Conservation (phyloP, 345 rosid species). For the Trapa incisa region DNA sequence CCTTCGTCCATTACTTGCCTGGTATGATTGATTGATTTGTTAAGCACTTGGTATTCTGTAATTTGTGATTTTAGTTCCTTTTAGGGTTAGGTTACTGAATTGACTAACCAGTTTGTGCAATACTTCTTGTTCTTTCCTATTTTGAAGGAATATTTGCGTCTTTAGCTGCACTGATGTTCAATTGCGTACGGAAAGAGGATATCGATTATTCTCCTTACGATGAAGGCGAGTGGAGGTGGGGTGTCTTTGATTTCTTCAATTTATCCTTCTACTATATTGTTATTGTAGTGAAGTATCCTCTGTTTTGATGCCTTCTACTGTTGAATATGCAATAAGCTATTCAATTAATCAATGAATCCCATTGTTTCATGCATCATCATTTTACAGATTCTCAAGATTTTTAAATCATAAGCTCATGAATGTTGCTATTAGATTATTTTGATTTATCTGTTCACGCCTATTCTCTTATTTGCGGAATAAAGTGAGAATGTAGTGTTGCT, state of each 20-base stretch:
- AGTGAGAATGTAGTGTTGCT: neutral
- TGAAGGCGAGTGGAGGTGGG: conserved; percentile 97
- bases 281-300: neutral
- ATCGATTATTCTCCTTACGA: conserved; percentile 97
- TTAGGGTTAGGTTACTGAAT: neutral
- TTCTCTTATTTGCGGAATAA: neutral
- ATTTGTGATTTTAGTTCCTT: conserved; percentile 19
- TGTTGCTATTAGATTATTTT: neutral
- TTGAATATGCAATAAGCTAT: neutral
- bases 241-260: conserved; percentile 3
- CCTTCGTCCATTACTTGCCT: conserved; percentile 87
- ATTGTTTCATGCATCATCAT: neutral
- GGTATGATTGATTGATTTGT: conserved; percentile 24
- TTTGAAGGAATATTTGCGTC: conserved; percentile 77
- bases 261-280: neutral
- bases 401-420: neutral
- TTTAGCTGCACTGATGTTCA: conserved; percentile 91
- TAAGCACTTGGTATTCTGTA: neutral
- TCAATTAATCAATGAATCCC: neutral
- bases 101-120: neutral
- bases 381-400: neutral
- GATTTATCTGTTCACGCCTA: neutral
- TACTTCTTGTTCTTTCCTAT: neutral
- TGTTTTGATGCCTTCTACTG: neutral
- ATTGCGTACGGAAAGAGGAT: conserved; percentile 83